phyloP scores from a whole-genome alignment of 208 protist genomes.

The Trypanosomatidae sp. region DNA sequence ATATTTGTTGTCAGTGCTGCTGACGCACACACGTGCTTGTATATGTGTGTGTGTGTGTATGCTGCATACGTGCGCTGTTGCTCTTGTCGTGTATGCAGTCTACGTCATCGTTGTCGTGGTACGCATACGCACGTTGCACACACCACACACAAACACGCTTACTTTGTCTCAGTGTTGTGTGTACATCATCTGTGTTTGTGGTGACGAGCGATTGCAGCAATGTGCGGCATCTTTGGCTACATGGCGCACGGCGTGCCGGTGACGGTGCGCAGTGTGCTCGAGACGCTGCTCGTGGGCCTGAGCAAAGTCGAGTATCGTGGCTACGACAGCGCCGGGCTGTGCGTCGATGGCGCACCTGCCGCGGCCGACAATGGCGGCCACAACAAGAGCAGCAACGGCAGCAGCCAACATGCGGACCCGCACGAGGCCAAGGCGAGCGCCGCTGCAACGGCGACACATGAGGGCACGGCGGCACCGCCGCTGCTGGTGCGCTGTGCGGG shows the following conservation, averaged over 20 bases:
- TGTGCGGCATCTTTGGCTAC: constrained; percentile 90
- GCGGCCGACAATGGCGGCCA: neutral
- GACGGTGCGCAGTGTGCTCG: constrained; percentile 39
- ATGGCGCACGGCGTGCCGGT: constrained; percentile 19
- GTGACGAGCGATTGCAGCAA: constrained; percentile 3
- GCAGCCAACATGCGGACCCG: neutral
- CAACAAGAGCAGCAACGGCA: neutral
- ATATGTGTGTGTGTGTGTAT: no score
- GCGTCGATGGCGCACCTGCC: constrained; percentile 21
- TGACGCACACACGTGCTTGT: no score
- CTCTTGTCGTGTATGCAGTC: no score
- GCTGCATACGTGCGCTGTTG: no score
- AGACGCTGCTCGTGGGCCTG: constrained; percentile 70
- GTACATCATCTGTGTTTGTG: constrained; percentile 1
- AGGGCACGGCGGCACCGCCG: constrained; percentile 7
- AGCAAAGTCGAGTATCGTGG: constrained; percentile 92
- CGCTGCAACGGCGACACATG: constrained; percentile 1
- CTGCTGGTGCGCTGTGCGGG: constrained; percentile 64
- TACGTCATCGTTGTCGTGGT: no score
- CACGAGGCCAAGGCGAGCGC: neutral
- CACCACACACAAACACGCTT: neutral
- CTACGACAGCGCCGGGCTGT: constrained; percentile 92
- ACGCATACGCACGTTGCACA: no score
- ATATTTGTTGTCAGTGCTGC: neutral
- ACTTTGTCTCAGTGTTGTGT: neutral